Percentiles rank a stretch among this genome's conserved stretches.
phyloP scores from a whole-genome alignment of 192 early-diverging fungal genomes.

The Rhizophlyctis rosea region DNA sequence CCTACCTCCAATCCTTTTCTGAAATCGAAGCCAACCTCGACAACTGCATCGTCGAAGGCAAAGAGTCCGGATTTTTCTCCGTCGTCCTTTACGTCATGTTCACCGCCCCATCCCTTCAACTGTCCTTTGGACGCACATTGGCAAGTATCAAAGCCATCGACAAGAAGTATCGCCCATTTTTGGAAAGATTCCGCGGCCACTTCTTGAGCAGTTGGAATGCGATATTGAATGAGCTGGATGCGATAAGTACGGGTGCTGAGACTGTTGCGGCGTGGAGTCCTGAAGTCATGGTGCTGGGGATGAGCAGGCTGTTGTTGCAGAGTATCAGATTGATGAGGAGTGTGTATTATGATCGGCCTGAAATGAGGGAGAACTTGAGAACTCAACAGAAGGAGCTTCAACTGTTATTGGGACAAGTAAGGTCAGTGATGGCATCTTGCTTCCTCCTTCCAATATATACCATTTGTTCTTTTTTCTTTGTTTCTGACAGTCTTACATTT shows the following conservation, averaged over 20 bases:
- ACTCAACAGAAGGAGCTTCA: constrained; percentile 10
- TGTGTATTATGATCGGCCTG: constrained; percentile 13
- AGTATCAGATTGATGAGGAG: constrained; percentile 16
- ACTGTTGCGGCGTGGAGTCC: constrained; percentile 12
- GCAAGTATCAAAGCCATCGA: constrained; percentile 14
- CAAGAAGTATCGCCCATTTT: constrained; percentile 16
- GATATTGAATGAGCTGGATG: constrained; percentile 15
- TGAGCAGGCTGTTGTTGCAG: constrained; percentile 15
- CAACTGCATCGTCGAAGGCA: constrained; percentile 14
- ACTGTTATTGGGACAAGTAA: too few relatives aligned
- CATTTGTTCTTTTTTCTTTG: too few relatives aligned
- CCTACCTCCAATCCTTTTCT: constrained; percentile 12
- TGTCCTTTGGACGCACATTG: constrained; percentile 19
- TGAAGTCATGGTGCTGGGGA: constrained; percentile 26
- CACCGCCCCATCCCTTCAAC: constrained; percentile 4
- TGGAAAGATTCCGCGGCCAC: constrained; percentile 20
- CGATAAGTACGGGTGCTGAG: constrained; percentile 8
- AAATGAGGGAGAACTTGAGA: constrained; percentile 10
- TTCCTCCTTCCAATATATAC: too few relatives aligned
- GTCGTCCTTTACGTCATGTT: constrained; percentile 22
- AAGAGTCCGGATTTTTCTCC: constrained; percentile 18
- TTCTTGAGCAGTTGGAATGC: constrained; percentile 24
- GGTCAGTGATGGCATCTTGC: too few relatives aligned
- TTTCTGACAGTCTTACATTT: too few relatives aligned
- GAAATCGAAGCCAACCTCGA: constrained; percentile 22